phyloP scores from a whole-genome alignment of 2,329 filamentous ascomycete species.

The Exutisphaerella laricina region DNA sequence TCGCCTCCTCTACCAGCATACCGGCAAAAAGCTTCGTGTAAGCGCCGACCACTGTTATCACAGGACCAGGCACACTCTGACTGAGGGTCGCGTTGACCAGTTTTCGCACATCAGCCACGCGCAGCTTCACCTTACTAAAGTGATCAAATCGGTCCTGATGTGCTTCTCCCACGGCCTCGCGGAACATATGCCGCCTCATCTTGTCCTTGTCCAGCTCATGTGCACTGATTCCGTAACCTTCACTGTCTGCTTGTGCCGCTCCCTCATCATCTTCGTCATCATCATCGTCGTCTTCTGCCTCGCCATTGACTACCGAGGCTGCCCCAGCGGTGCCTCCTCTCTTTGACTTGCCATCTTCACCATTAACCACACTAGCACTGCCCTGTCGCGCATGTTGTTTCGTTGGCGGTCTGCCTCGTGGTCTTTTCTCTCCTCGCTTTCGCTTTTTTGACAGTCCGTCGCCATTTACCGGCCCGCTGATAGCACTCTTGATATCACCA shows the following conservation, averaged over 20 bases:
- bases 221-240: conserved; percentile 21
- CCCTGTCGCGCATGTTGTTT: conserved; percentile 11
- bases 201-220: conserved; percentile 23
- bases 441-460: conserved; percentile 29
- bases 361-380: conserved; percentile 25
- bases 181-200: conserved; percentile 23
- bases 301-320: conserved; percentile 27
- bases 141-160: conserved; percentile 66
- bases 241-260: conserved; percentile 45
- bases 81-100: conserved; percentile 76
- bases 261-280: conserved; percentile 52
- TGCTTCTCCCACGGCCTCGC: conserved; percentile 50
- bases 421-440: conserved; percentile 27
- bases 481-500: conserved; percentile 33
- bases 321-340: conserved; percentile 28
- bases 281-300: conserved; percentile 40
- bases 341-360: conserved; percentile 31
- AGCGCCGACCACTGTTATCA: conserved; percentile 68
- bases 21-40: conserved; percentile 73
- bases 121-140: conserved; percentile 64
- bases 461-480: conserved; percentile 38
- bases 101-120: conserved; percentile 63
- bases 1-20: conserved; percentile 66
- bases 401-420: conserved; percentile 24
- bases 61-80: conserved; percentile 67